A percentile compares a stretch with the other conserved stretches of the same genome.
These are phyloP conservation scores for Fusarium sp. DNA, from an alignment of 2,329 filamentous ascomycete species.

Conservation along the genomic window DNA sequence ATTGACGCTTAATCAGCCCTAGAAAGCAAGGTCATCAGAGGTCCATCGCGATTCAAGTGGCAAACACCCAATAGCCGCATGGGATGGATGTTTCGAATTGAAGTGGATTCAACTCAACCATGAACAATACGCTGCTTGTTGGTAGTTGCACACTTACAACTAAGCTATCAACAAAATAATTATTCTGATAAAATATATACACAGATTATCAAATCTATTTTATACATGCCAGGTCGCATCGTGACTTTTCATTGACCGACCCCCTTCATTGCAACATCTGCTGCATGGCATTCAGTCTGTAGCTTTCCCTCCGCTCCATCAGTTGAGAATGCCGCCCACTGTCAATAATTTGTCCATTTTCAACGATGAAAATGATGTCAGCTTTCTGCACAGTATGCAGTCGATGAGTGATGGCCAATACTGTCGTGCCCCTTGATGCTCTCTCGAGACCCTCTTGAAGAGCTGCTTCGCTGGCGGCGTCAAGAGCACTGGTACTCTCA, in stretches of 20 bases:
- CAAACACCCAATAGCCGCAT: neutral
- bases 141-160: neutral
- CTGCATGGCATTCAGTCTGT: slow-evolving; percentile 60
- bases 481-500: slow-evolving; percentile 81
- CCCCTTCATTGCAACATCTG: slow-evolving; percentile 51
- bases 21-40: neutral
- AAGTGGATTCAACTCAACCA: neutral
- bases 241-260: neutral
- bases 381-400: slow-evolving; percentile 64
- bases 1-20: slow-evolving; percentile 21
- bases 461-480: slow-evolving; percentile 71
- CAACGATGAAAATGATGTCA: slow-evolving; percentile 64
- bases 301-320: slow-evolving; percentile 59
- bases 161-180: neutral
- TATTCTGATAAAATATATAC: too few relatives aligned
- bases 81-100: neutral
- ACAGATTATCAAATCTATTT: neutral
- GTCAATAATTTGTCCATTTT: slow-evolving; percentile 61
- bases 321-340: slow-evolving; percentile 61
- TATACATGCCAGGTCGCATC: neutral
- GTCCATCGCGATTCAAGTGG: neutral
- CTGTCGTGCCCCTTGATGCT: slow-evolving; percentile 60
- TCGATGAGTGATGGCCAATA: slow-evolving; percentile 66
- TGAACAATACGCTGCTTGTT: neutral
- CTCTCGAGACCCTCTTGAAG: slow-evolving; percentile 69